Evolutionary conservation across 179 eudicot species (phyloP).

Genomic region (Heliamphora pulchella): DNA sequence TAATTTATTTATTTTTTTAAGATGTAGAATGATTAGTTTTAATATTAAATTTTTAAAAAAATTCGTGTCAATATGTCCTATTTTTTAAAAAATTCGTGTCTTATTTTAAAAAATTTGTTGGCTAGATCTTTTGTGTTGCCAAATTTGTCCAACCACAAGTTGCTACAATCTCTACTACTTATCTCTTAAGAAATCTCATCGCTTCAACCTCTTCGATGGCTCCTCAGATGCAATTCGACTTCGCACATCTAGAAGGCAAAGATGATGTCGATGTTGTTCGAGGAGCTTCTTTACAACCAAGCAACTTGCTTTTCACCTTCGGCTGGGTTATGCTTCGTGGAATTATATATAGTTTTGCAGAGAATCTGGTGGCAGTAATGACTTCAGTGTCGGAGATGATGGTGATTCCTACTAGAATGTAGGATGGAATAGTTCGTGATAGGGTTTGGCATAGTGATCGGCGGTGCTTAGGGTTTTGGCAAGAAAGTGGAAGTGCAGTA

Average conservation of each 20-base stretch:
- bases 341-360: conserved; percentile 59
- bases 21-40: too few species aligned
- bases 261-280: conserved; percentile 43
- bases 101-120: neutral
- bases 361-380: conserved; percentile 18
- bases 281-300: conserved; percentile 36
- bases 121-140: conserved; percentile 47
- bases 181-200: conserved; percentile 48
- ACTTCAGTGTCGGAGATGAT: too few species aligned
- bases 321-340: conserved; percentile 58
- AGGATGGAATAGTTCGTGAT: too few species aligned
- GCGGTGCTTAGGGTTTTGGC: too few species aligned
- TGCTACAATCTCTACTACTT: conserved; percentile 38
- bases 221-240: conserved; percentile 32
- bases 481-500: too few species aligned
- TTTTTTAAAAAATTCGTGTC: too few species aligned
- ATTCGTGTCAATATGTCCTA: too few species aligned
- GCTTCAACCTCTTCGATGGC: conserved; percentile 28
- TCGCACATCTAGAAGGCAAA: conserved; percentile 45
- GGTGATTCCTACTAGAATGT: too few species aligned
- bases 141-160: conserved; percentile 31
- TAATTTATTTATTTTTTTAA: too few species aligned
- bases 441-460: too few species aligned
- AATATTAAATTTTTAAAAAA: too few species aligned
- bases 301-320: conserved; percentile 33